These are phyloP conservation scores for Maudiozyma serrabonitensis DNA, from an alignment of 805 yeast species.

Conservation along the genomic window DNA sequence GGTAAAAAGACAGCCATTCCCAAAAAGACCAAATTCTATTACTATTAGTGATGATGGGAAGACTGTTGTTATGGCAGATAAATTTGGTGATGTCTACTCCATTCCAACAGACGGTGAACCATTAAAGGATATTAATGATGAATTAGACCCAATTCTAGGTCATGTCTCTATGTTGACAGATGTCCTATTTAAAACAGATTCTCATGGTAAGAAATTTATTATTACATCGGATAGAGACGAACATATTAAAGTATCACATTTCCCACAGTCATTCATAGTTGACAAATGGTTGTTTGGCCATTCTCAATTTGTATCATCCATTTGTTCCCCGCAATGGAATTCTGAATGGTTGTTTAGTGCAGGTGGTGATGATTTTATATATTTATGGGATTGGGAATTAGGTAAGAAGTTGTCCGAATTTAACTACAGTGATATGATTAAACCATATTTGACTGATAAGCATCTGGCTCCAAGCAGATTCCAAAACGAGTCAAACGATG, in stretches of 20 bases:
- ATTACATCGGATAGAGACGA: constrained; percentile 92
- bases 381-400: constrained; percentile 71
- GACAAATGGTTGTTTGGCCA: constrained; percentile 85
- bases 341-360: constrained; percentile 54
- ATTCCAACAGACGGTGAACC: constrained; percentile 36
- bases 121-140: constrained; percentile 29
- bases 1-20: constrained; percentile 64
- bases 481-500: constrained; percentile 39
- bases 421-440: constrained; percentile 35
- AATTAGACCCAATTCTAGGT: constrained; percentile 69
- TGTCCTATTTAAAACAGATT: constrained; percentile 28
- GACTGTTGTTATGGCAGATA: constrained; percentile 69
- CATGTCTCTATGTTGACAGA: constrained; percentile 96
- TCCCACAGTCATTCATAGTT: constrained; percentile 68
- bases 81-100: constrained; percentile 88
- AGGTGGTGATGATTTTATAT: constrained; percentile 79
- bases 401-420: constrained; percentile 41
- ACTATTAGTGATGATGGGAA: constrained; percentile 44
- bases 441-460: constrained; percentile 39
- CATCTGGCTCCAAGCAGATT: constrained; percentile 62
- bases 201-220: constrained; percentile 37
- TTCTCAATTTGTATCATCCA: constrained; percentile 63
- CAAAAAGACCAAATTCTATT: constrained; percentile 88
- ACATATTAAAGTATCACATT: constrained; percentile 77
- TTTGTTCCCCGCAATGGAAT: constrained; percentile 47